A percentile compares a stretch with the other conserved stretches of the same genome.
phyloP scores from a whole-genome alignment of 371 early-diverging fungal species.

The Cladochytrium tenue region DNA sequence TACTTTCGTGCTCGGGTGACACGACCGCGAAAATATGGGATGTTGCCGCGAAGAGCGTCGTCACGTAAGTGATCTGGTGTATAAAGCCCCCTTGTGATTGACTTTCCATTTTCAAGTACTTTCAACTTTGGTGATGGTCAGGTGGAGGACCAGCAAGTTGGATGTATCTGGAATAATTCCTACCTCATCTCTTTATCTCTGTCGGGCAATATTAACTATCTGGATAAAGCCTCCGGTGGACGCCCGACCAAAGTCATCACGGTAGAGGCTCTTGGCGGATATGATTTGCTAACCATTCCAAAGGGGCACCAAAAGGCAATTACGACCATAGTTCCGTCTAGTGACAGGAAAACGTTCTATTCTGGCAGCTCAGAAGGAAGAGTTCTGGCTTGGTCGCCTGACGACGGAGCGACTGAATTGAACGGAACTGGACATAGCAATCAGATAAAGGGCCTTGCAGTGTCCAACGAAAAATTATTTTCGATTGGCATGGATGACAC shows the following conservation, averaged over 20 bases:
- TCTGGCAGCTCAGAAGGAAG: constrained; percentile 92
- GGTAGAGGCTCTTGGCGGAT: constrained; percentile 31
- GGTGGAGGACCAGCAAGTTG: constrained; percentile 88
- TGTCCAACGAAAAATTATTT: constrained; percentile 46
- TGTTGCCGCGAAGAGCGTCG: constrained; percentile 65
- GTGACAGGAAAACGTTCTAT: constrained; percentile 55
- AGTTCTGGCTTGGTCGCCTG: constrained; percentile 62
- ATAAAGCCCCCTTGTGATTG: neutral
- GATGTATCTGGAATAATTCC: constrained; percentile 82
- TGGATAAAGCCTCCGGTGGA: constrained; percentile 58
- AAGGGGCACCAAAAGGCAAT: constrained; percentile 83
- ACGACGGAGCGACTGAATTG: constrained; percentile 34
- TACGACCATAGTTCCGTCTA: constrained; percentile 66
- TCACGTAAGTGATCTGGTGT: constrained; percentile 55
- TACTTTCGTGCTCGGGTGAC: constrained; percentile 87
- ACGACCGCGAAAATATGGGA: constrained; percentile 93
- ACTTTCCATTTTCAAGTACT: constrained; percentile 23
- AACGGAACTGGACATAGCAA: constrained; percentile 69
- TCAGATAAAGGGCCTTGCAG: constrained; percentile 63
- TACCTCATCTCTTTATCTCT: constrained; percentile 76
- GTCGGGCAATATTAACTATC: constrained; percentile 79
- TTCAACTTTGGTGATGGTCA: constrained; percentile 33
- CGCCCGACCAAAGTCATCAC: constrained; percentile 55
- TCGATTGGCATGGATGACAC: constrained; percentile 81
- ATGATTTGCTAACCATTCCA: constrained; percentile 18